Evolutionary conservation across 2,329 filamentous ascomycete species (phyloP), one percentile per base, ranked within the genome.

Genomic region (Cordyceps cicadae): DNA sequence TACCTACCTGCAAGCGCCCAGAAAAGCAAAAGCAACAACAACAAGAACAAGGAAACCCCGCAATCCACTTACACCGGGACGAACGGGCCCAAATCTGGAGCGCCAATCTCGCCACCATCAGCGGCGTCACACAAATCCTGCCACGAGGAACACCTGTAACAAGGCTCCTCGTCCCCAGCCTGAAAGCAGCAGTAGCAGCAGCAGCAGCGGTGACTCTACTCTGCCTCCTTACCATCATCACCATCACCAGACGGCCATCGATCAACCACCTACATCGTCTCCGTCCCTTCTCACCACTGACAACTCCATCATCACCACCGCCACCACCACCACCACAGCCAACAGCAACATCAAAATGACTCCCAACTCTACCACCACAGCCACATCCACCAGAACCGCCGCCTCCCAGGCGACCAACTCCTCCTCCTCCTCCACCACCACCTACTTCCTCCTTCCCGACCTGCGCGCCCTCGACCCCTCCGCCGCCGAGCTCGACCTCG

Each of bases 401-500:
- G 29, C 41, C 19, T 24, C 21, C 24, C 19, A 24, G 37, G 9
- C 48, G 3, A 6, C n/a, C n/a, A n/a, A n/a, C n/a, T n/a, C n/a
- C n/a, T n/a, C n/a, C n/a, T n/a, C n/a, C n/a, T n/a, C n/a, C n/a
- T n/a, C 45, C 26, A 19, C 59, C 29, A 56, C 52, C 29, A 56
- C 52, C 2, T 66, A 66, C 66, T 71, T 68, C 64, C 64, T 70
- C 51, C 66, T 73, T n/a, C 71, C 72, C 61, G 70, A 74, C 61
- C 63, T 70, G 17, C 67, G 67, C 64, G 64, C 70, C 48, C 64
- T 72, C 61, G 71, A 75, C 63, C 61, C 72, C 39, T 66, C 70
- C 48, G 68, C 71, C 11, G 63, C 66, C 50, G 71, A 75, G 64
- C 66, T 74, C 62, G 73, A 75, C 60, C 64, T 67, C 62, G 62